Percentiles rank a stretch among this genome's conserved stretches.
These are phyloP conservation scores for Pseudogymnoascus destructans DNA, from an alignment of 2,329 filamentous ascomycete genomes.

Conservation along the genomic window DNA sequence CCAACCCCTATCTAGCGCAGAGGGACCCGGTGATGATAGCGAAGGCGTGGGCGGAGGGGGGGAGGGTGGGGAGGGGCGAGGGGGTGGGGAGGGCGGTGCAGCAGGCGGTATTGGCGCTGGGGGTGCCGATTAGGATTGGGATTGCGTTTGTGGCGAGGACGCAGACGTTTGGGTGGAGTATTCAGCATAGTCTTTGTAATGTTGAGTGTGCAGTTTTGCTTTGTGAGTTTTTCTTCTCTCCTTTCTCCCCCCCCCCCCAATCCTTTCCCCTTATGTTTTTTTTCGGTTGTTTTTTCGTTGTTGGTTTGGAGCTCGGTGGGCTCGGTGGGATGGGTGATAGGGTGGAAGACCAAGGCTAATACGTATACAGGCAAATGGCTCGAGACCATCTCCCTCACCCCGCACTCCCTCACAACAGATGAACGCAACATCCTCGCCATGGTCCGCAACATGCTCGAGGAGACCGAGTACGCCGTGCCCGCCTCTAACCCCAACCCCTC, in stretches of 20 bases:
- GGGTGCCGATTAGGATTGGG: slow-evolving; percentile 50
- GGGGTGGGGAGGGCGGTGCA: slow-evolving; percentile 51
- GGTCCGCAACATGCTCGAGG: slow-evolving; percentile 45
- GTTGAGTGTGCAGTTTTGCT: slow-evolving; percentile 48
- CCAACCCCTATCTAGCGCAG: slow-evolving; percentile 50
- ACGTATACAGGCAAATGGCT: slow-evolving; percentile 29
- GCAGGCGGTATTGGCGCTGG: slow-evolving; percentile 55
- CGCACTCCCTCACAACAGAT: slow-evolving; percentile 37
- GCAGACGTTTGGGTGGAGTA: slow-evolving; percentile 49
- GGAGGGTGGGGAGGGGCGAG: slow-evolving; percentile 43
- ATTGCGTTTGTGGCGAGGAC: slow-evolving; percentile 49
- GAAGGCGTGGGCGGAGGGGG: slow-evolving; percentile 43
- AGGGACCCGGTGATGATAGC: slow-evolving; percentile 50
- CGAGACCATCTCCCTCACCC: slow-evolving; percentile 39
- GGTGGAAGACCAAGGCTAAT: no score
- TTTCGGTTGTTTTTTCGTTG: no score
- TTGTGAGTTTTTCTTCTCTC: slow-evolving; percentile 33
- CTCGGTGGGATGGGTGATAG: no score
- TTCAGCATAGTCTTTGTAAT: slow-evolving; percentile 48
- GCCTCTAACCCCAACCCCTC: slow-evolving; percentile 28
- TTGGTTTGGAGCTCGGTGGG: no score
- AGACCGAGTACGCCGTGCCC: slow-evolving; percentile 48
- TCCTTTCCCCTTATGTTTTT: no score
- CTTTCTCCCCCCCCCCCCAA: not conserved
- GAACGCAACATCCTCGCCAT: slow-evolving; percentile 43